phyloP scores from a whole-genome alignment of 495 filamentous ascomycete genomes.

The Cladorrhinum samala region DNA sequence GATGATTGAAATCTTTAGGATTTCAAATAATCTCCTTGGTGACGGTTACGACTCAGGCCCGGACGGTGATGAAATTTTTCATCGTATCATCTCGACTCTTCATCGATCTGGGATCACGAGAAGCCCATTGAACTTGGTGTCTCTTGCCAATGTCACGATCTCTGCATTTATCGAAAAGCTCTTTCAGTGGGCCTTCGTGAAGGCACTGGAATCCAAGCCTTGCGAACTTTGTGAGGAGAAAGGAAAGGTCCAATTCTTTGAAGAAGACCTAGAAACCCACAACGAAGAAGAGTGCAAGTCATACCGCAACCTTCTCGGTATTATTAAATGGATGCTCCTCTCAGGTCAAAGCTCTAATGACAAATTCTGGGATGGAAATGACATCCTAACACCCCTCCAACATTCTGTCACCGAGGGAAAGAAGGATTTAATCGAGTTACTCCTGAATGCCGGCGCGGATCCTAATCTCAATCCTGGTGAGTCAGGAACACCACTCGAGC shows the following conservation, averaged over 20 bases:
- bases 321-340: background rate
- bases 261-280: too few relatives aligned
- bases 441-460: background rate
- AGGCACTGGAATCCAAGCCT: background rate
- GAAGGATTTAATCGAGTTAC: background rate
- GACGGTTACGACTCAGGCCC: background rate
- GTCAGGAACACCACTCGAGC: background rate
- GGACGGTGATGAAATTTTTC: background rate
- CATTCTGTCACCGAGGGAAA: background rate
- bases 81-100: background rate
- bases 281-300: too few relatives aligned
- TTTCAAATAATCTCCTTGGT: background rate
- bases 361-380: too few relatives aligned
- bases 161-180: conserved; percentile 1
- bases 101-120: background rate
- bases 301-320: too few relatives aligned
- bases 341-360: background rate
- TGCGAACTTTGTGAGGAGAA: too few relatives aligned
- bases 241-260: too few relatives aligned
- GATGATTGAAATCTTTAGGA: background rate
- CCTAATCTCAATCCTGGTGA: background rate
- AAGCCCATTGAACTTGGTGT: background rate
- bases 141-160: background rate
- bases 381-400: background rate
- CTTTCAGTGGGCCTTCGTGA: background rate